phyloP scores from a whole-genome alignment of 768 basidiomycete species.

The Serpula lacrymans region DNA sequence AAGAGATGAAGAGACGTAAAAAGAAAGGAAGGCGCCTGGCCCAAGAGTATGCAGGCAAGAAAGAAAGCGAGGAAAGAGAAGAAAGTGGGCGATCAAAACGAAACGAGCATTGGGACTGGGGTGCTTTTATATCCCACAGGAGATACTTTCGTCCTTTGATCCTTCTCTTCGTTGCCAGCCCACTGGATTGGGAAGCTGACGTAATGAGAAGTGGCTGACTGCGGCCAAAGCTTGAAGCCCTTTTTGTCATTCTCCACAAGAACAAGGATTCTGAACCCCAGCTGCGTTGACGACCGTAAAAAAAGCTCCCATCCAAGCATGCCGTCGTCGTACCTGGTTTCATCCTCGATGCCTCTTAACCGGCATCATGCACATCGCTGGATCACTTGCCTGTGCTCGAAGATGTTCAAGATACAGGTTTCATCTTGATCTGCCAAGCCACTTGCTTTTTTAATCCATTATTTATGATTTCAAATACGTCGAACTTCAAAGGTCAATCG shows the following conservation, averaged over 20 bases:
- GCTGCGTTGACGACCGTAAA: constrained; percentile 1
- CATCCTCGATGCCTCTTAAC: no score
- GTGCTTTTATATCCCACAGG: background rate
- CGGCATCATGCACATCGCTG: no score
- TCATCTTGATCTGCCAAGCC: no score
- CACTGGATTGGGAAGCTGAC: background rate
- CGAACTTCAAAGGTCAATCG: no score
- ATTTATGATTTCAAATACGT: no score
- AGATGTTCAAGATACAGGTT: no score
- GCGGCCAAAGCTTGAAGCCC: background rate
- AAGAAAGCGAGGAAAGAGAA: background rate
- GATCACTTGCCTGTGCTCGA: no score
- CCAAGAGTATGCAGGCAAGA: constrained; percentile 1
- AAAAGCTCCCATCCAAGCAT: no score
- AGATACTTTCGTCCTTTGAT: background rate
- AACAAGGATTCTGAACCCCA: background rate
- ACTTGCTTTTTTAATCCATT: no score
- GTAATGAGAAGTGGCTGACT: no score
- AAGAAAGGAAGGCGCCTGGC: constrained; percentile 18
- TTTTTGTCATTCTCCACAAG: background rate
- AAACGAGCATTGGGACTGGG: background rate
- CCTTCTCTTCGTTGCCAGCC: background rate
- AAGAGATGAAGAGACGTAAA: constrained; percentile 7
- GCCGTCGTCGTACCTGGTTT: no score
- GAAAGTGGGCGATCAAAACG: background rate